Base-by-base conservation (phyloP, 2,329 filamentous ascomycete genomes). In the Hypoxylon sp. region DNA sequence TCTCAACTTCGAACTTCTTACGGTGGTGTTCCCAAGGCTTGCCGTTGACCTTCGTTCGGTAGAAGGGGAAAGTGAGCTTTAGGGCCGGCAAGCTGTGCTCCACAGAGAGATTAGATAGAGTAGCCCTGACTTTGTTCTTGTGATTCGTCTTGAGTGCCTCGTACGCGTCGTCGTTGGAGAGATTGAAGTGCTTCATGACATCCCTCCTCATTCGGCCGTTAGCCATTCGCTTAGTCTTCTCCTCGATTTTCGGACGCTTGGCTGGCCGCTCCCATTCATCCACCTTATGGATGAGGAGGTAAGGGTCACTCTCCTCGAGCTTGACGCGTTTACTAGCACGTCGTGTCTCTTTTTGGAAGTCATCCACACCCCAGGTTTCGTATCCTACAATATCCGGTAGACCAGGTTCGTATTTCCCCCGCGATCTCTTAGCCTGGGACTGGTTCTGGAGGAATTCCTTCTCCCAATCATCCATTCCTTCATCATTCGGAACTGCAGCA, bases 71-170 rank as follows among this genome's bases (percentile, higher is more conserved):
- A 66, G 96, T 92, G 41, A 99, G 81, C 74, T 94, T 94, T 73
- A 94, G 83, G 10, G 95, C 95, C 15, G 95, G 94, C 82, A 97
- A 84, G 77, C 92, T 94, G 79, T 99, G 95, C 76, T 99, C 95
- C 43, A 99, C 89, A n/a, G 91, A 89, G 65, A 97, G 88, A 73
- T 94, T 94, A 47, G 93, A 93, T 64, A 99, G 87, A 1, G 93
- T 97, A 54, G 93, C 95, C 69, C 95, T 89, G 64, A 99, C 92
- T 78, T 97, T 98, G 83, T 92, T 93, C 79, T 97, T 93, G 74
- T 97, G 94, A 74, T 97, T 98, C 77, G 97, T 93, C 78, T 98
- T 98, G 46, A 99, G 86, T 63, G 93, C 88, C 74, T 98, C 94
- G 76, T 99, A 99, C 1, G 94, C 94, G 62, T 95, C 91, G 73